These are phyloP conservation scores for Gautieria morchelliformis DNA, from an alignment of 768 basidiomycete genomes.

Conservation along the genomic window DNA sequence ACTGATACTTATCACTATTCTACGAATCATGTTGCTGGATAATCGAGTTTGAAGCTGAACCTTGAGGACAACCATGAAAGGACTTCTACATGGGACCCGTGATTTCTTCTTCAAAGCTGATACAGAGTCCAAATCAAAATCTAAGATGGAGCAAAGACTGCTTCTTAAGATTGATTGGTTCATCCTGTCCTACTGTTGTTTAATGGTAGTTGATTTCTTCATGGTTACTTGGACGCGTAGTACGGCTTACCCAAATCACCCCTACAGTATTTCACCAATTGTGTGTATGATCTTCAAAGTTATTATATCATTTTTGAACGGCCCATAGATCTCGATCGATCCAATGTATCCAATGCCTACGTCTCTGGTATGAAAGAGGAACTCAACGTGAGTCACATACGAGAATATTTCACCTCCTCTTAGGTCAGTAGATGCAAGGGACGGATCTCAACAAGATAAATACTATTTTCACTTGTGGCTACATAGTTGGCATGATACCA, in stretches of 20 bases:
- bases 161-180: slow-evolving; percentile 56
- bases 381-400: slow-evolving; percentile 23
- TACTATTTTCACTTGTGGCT: slow-evolving; percentile 65
- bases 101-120: background rate
- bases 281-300: slow-evolving; percentile 23
- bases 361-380: slow-evolving; percentile 76
- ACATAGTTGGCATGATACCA: slow-evolving; percentile 66
- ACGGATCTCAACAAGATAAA: slow-evolving; percentile 62
- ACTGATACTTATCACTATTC: no score
- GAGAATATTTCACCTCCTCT: background rate
- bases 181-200: slow-evolving; percentile 61
- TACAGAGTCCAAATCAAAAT: slow-evolving; percentile 18
- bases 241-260: background rate
- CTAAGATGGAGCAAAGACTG: slow-evolving; percentile 38
- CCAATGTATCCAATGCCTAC: slow-evolving; percentile 65
- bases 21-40: no score
- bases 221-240: background rate
- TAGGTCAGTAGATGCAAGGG: slow-evolving; percentile 35
- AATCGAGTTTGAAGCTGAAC: no score
- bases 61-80: background rate
- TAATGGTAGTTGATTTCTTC: slow-evolving; percentile 36
- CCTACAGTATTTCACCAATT: slow-evolving; percentile 54
- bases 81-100: background rate
- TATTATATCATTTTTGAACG: background rate
- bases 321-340: slow-evolving; percentile 50